A percentile compares a stretch with the other conserved stretches of the same genome.
Conservation (phyloP, 106 monocot genomes). For the Alisma plantagoaquatica region DNA sequence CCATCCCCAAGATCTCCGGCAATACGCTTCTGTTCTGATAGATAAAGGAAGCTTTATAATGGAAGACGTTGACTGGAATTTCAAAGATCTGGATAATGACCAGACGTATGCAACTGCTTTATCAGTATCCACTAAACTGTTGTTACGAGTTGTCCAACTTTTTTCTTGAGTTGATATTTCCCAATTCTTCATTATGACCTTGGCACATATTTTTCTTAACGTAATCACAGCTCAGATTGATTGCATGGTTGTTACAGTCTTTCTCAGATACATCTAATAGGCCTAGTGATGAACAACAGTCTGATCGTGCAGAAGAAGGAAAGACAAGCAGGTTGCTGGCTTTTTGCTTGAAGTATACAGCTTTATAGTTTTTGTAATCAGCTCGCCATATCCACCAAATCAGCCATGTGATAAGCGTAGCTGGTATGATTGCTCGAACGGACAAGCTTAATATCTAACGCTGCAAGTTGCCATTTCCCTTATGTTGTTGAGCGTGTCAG, state of each 20-base stretch:
- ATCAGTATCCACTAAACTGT: neutral
- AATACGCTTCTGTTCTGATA: constrained; percentile 26
- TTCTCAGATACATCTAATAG: neutral
- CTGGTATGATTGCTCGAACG: too few species aligned
- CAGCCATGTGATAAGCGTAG: too few species aligned
- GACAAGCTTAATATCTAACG: too few species aligned
- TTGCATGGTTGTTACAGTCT: constrained; percentile 39
- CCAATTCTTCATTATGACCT: neutral
- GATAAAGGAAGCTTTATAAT: constrained; percentile 41
- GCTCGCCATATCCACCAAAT: too few species aligned
- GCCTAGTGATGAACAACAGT: neutral
- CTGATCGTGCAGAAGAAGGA: constrained; percentile 1
- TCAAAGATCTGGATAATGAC: constrained; percentile 9
- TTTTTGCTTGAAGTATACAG: constrained; percentile 28
- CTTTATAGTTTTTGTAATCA: too few species aligned
- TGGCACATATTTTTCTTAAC: neutral
- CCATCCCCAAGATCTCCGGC: constrained; percentile 8
- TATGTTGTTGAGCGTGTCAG: too few species aligned
- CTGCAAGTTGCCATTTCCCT: too few species aligned
- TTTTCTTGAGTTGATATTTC: neutral
- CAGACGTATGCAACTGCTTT: constrained; percentile 45
- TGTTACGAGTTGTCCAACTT: neutral
- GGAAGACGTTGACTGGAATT: constrained; percentile 42
- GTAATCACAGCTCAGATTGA: constrained; percentile 36
- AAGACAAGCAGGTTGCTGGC: constrained; percentile 28